Base-by-base conservation (phyloP, 352 stramenopile genomes). In the Phytophthora crassamura region DNA sequence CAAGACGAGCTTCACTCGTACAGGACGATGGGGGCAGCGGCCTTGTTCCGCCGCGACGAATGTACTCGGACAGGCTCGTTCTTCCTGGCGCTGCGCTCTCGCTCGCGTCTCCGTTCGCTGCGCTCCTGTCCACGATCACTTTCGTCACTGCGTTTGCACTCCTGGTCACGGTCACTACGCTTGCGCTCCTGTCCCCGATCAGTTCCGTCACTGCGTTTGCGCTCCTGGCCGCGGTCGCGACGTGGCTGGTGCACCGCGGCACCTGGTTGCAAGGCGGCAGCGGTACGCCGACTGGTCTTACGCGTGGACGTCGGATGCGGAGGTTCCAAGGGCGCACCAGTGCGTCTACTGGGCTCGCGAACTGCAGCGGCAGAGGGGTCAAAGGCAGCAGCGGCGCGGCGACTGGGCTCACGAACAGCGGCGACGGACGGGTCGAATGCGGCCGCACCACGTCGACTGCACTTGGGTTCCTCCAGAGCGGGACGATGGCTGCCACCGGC, bases 1-100 rank as follows among this genome's bases (percentile, higher is more conserved):
- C 36, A 51, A 51, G 42, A n/a, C 42, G 33, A 6, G 20, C 18
- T 64, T 67, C 64, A 72, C 64, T 72, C 57, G 58, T 72, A 64
- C 36, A 59, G 38, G 25, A 68, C 47, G 45, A 72, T 68, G 4
- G 57, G 49, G 9, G 55, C 18, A 1, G 36, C 36, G 7, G 18
- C 33, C 30, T 69, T 64, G 34, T 20, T 72, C 9, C 64, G 64
- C 15, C 64, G 42, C 3, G 63, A 57, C 18, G 63, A 67, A 52
- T 64, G 48, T 11, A 49, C 20, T 60, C 66, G 66, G 5, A 20
- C 62, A 34, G 64, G 41, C 14, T 61, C 50, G 12, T 72, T 48
- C 25, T 46, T 72, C 36, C 60, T 39, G 4, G 41, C 54, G 30
- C 60, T 74, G 10, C 54, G 54, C 6, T 64, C 46, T 7, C 60